Evolutionary conservation across 108 stramenopile species (phyloP).

Genomic region (Skeletonema costatum): DNA sequence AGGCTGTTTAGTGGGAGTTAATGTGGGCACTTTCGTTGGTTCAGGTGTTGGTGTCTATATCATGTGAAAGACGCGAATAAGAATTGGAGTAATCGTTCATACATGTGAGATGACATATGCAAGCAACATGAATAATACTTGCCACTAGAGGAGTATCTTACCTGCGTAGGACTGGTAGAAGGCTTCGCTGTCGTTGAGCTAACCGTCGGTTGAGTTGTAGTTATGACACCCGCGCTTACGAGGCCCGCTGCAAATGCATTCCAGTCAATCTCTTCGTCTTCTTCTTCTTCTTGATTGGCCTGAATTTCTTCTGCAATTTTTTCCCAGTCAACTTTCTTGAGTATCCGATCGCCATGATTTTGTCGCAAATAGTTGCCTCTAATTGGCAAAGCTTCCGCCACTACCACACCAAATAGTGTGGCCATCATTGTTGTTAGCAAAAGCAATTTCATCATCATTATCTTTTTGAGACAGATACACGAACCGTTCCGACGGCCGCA

Average conservation of each 20-base stretch:
- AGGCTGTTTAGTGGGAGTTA: no score
- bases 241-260: neutral
- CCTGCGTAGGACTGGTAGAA: neutral
- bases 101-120: neutral
- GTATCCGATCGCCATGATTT: neutral
- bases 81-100: neutral
- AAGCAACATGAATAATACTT: neutral
- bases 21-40: no score
- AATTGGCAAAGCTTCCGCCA: neutral
- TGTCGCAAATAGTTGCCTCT: neutral
- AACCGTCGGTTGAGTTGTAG: neutral
- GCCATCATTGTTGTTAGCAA: neutral
- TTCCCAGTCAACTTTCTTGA: neutral
- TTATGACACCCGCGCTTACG: neutral
- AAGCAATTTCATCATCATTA: neutral
- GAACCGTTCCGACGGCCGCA: neutral
- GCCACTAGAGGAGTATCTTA: neutral
- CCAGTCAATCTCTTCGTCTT: neutral
- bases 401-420: neutral
- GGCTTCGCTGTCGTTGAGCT: neutral
- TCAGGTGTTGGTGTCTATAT: no score
- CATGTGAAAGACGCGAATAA: neutral
- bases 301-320: neutral
- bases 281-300: neutral
- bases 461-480: neutral